Base-by-base conservation (phyloP, 805 yeast genomes). In the Cyberlindnera maclurae region DNA sequence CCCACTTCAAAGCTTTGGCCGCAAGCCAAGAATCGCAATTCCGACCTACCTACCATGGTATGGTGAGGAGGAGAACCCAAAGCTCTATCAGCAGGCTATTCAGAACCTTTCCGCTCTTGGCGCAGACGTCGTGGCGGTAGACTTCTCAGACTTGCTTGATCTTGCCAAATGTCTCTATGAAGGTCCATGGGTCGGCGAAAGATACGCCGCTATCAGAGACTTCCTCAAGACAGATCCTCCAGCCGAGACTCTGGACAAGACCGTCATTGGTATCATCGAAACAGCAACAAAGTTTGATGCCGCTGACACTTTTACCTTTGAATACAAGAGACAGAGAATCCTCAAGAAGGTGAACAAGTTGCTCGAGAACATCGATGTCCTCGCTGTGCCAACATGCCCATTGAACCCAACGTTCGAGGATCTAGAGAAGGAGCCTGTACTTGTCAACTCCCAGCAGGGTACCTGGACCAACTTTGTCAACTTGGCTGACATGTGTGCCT, bases 181-280 rank as follows among this genome's bases (percentile, higher is more conserved):
- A 56, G 98, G 98, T 42, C 84, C 97, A n/a, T 90, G 98, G 98
- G 97, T 90, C 10, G 86, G 94, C 17, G 98, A 90, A 65, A 75
- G 98, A 51, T 88, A 78, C 64, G 78, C 86, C 45, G 96, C 96
- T 18, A 75, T 79, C 28, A 73, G 76, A 50, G 85, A 82, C 31
- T 83, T 82, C 49, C 70, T 85, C 41, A 75, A 75, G 22, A 68
- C 82, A 7, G 72, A 78, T 54, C 88, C 93, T 15, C 86, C 93
- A 26, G 67, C 59, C 31, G 70, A 72, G 26, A 71, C 82, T 35
- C 65, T 90, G 51, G 96, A 90, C 59, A 94, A 96, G 36, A 84
- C 87, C 5, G 97, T 93, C 17, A 58, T 70, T 29, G 62, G 70
- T 18, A 87, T 90, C 56, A 81, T 93, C 47, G 71, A 71, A 51